Conservation (phyloP, 345 rosid genomes). For the Murraya koenigii region DNA sequence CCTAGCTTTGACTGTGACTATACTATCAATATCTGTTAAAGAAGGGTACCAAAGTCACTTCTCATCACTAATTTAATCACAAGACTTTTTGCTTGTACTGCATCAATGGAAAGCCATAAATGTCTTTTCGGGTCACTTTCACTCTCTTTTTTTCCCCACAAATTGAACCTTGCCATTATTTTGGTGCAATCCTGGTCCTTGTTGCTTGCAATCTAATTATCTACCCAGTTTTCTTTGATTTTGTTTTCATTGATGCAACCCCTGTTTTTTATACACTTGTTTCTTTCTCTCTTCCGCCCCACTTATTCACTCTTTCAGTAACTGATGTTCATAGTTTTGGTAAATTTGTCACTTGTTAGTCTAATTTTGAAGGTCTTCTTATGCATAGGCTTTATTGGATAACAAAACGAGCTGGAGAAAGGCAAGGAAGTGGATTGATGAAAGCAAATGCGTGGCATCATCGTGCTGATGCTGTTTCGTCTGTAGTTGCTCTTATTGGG, state of each 20-base stretch:
- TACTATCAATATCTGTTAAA: conserved; percentile 76
- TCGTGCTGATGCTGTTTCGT: conserved; percentile 93
- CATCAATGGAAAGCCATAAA: background rate
- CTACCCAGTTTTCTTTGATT: background rate
- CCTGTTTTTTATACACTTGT: background rate
- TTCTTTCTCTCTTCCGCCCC: too few relatives aligned
- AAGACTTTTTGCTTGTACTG: background rate
- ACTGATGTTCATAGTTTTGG: background rate
- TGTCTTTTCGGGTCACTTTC: background rate
- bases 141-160: background rate
- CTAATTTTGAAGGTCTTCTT: background rate
- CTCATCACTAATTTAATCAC: background rate
- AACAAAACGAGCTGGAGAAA: conserved; percentile 88
- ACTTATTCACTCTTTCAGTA: too few relatives aligned
- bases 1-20: conserved; percentile 75
- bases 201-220: background rate
- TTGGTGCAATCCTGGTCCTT: background rate
- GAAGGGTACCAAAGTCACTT: conserved; percentile 55
- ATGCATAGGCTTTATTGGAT: conserved; percentile 75
- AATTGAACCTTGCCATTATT: background rate
- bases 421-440: conserved; percentile 87
- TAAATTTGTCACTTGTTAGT: background rate
- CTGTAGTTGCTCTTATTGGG: conserved; percentile 86
- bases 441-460: conserved; percentile 99
- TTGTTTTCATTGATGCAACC: background rate